These are phyloP conservation scores for Ceratocystis harringtonii DNA, from an alignment of 2,329 filamentous ascomycete species.

Conservation along the genomic window DNA sequence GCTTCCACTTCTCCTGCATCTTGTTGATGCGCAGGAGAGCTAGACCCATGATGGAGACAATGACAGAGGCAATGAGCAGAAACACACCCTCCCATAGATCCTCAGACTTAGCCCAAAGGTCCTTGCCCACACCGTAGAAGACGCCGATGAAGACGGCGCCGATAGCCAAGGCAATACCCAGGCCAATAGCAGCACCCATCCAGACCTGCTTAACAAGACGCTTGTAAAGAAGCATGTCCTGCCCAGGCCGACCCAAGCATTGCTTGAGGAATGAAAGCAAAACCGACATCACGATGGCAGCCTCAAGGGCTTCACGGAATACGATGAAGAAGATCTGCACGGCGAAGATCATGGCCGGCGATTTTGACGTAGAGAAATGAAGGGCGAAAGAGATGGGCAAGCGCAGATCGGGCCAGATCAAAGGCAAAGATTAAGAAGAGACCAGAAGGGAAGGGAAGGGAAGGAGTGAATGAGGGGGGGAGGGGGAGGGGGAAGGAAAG, in stretches of 20 bases:
- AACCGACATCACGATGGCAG: slow-evolving; percentile 74
- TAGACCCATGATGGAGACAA: slow-evolving; percentile 59
- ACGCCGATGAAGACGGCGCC: slow-evolving; percentile 55
- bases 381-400: neutral
- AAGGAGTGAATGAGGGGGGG: neutral
- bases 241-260: slow-evolving; percentile 49
- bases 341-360: slow-evolving; percentile 55
- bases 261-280: slow-evolving; percentile 75
- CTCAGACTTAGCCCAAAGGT: slow-evolving; percentile 47
- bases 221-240: slow-evolving; percentile 50
- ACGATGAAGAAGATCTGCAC: slow-evolving; percentile 80
- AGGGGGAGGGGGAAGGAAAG: neutral
- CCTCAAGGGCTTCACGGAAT: slow-evolving; percentile 74
- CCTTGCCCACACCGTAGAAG: slow-evolving; percentile 52
- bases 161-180: slow-evolving; percentile 49
- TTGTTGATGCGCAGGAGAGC: slow-evolving; percentile 62
- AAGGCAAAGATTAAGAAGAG: neutral
- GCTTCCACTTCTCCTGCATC: slow-evolving; percentile 61
- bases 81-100: slow-evolving; percentile 62
- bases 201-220: slow-evolving; percentile 55
- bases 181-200: slow-evolving; percentile 47
- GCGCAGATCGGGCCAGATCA: neutral
- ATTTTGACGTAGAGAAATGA: slow-evolving; percentile 24
- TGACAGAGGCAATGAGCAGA: slow-evolving; percentile 48
- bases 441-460: neutral